Evolutionary conservation across 441 rosid species (phyloP), one percentile per base, ranked within the genome.

Genomic region (Rhodomyrtus psidioides): DNA sequence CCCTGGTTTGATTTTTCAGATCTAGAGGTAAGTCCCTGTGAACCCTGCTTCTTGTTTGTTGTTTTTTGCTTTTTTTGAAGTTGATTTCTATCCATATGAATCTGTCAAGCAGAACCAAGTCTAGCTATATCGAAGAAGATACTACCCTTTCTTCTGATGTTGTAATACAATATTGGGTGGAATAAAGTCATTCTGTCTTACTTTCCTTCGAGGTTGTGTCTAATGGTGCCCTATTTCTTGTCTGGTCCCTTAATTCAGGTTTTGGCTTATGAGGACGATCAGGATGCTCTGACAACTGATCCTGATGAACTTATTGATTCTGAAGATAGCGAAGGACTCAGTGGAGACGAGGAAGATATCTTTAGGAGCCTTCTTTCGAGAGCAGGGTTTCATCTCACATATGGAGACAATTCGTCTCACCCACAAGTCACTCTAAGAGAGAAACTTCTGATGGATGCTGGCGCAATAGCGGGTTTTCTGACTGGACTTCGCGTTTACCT

Each of bases 1-100:
- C 99, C 99, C 56, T 98, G 99, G 99, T 98, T 98, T 85, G 99
- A 98, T 90, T 98, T 98, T 93, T 93, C 99, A 83, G 99, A 98
- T 88, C 92, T 98, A 81, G 99, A 98, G 99, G 99, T 96, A 87
- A 92, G 98, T 92, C 54, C 76, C 79, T 83, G 70, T 84, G 54
- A 28, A 30, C 82, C 49, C 82, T 85, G 58, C 79, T 88, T 60
- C 12, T 60, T 85, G 70, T 70, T 59, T 76, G 39, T 84, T 39
- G 34, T 46, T 44, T 53, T 30, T 53, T 54, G 24, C 79, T 26
- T 44, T 86, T n/a, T 51, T 34, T 24, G 39, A 6, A 6, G 84
- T 42, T 30, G 70, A 58, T 16, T 46, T 55, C n/a, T 16, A 34
- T 53, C 59, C 58, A 12, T 53, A 26, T 53, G 27, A 70, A 74